A percentile compares a stretch with the other conserved stretches of the same genome.
These are phyloP conservation scores for Bipolaris zeicola DNA, from an alignment of 2,329 filamentous ascomycete species.

Conservation along the genomic window DNA sequence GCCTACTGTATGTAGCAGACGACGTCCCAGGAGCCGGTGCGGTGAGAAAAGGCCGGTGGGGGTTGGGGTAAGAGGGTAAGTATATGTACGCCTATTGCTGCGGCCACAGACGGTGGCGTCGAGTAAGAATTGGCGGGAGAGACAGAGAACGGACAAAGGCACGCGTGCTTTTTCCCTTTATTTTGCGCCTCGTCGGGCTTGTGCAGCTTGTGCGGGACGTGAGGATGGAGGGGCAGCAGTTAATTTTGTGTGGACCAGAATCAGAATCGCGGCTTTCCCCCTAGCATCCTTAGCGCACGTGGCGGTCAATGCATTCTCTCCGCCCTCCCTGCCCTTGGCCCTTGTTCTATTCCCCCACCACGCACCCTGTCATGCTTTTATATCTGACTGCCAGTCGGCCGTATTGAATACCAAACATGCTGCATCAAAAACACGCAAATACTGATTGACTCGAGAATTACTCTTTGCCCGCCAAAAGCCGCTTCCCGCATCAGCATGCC, in stretches of 20 bases:
- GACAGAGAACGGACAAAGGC: slow-evolving; percentile 15
- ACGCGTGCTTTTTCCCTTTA: slow-evolving; percentile 21
- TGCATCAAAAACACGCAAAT: background rate
- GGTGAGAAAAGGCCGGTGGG: slow-evolving; percentile 27
- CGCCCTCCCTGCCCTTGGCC: background rate
- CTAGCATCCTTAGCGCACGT: slow-evolving; percentile 22
- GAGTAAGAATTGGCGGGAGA: slow-evolving; percentile 18
- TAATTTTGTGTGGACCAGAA: slow-evolving; percentile 25
- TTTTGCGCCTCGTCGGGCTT: slow-evolving; percentile 34
- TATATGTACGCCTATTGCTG: slow-evolving; percentile 14
- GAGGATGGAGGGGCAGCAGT: slow-evolving; percentile 23
- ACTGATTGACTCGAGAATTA: too few relatives aligned
- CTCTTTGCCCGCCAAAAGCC: background rate
- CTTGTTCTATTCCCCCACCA: background rate
- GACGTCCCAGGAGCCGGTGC: slow-evolving; percentile 20
- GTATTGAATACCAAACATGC: too few relatives aligned
- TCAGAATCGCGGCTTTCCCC: slow-evolving; percentile 21
- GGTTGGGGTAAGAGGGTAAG: slow-evolving; percentile 6
- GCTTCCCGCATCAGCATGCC: slow-evolving; percentile 2
- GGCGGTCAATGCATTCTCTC: slow-evolving; percentile 18
- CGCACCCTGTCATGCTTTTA: background rate
- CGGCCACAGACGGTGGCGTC: slow-evolving; percentile 21
- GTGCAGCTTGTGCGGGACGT: slow-evolving; percentile 34
- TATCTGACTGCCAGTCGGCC: background rate
- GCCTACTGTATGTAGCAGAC: slow-evolving; percentile 7